Evolutionary conservation across 1,284 basidiomycete species (phyloP), one percentile per base, ranked within the genome.

Genomic region (Mycosarcoma mackinlayi): DNA sequence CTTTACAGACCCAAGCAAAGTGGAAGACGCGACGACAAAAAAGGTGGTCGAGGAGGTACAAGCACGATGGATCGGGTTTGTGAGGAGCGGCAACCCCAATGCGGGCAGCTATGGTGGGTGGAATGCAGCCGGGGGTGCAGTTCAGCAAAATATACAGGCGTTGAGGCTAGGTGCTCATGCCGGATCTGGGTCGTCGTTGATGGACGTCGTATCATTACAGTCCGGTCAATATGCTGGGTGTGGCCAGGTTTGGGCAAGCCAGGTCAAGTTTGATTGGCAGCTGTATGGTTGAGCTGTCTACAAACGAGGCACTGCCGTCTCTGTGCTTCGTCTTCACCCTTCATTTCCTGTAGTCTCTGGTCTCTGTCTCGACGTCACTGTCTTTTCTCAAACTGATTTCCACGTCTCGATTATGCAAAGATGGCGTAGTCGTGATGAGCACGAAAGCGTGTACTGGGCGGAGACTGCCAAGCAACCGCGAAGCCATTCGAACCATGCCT

Each of bases 181-280:
- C 2, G 50, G 57, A 6, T 33, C 34, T 4, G 30, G 38, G 1
- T 48, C 33, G 0, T 64, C 67, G 14, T 14, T 35, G 39, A 2
- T 57, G 45, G 61, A 64, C 31, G 34, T 45, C 18, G 23, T 60
- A 16, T 62, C 54, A 23, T 42, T 64, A 35, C 55, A 68, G 35
- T n/a, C 46, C 14, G 61, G 41, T 3, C 53, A 59, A 18, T 50
- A 56, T 33, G 60, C 59, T 1, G 66, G 45, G 1, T 75, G 73
- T 31, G 44, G 53, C 1, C 51, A 57, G 46, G 33, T 74, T 3
- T 79, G 74, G 71, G 64, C 61, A 16, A 45, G 40, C 11, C 7
- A 44, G n/a, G 60, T 73, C 24, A 24, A 57, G 37, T 79, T 62
- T 53, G 77, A 79, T 48, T 79, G 75, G 75, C 77, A 79, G 53